Base-by-base conservation (phyloP, 2,329 filamentous ascomycete species). In the Trichophyton schoenleinii region DNA sequence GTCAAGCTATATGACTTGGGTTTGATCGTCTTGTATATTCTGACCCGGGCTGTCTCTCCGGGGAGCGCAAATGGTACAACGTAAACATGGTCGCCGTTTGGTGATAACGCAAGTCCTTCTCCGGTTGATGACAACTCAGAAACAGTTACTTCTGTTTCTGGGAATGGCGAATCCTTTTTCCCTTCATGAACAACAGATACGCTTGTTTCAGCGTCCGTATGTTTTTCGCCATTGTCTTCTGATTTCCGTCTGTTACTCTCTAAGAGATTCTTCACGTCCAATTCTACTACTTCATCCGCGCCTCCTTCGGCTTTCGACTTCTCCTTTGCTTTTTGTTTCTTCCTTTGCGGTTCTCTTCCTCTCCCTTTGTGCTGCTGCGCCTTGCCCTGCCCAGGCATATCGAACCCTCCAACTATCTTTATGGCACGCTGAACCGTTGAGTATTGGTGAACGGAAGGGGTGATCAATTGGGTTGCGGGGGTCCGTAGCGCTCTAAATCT, bases 41-140 rank as follows among this genome's bases (percentile, higher is more conserved):
- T 95, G 64, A 88, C 87, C 62, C 82, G 84, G 63, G 89, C 86
- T 2, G 79, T 81, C 73, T 99, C 94, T 34, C 94, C 94, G 0
- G 94, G 91, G 1, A 92, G 81, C 22, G 87, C 83, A 71, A 96
- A 99, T 3, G 92, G 91, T 1, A 97, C 87, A 58, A 94, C 86
- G 70, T 91, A 96, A 72, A 96, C 75, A 76, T 87, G 80, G 61
- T 83, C 77, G n/a, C 78, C 79, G 63, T 83, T 81, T 31, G 83
- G 76, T n/a, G 83, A 82, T 62, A 89, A 78, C 3, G 88, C 94
- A 61, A 99, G 81, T 2, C 90, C 94, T 67, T 97, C 94, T 60
- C 94, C 94, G 0, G 89, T 96, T 0, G 92, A 97, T 0, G 92
- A 95, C 38, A 97, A 79, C 66, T 88, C 84, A 5, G 85, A 74